These are phyloP conservation scores for Salinomyces thailandicus DNA, from an alignment of 2,329 filamentous ascomycete species.

Conservation along the genomic window DNA sequence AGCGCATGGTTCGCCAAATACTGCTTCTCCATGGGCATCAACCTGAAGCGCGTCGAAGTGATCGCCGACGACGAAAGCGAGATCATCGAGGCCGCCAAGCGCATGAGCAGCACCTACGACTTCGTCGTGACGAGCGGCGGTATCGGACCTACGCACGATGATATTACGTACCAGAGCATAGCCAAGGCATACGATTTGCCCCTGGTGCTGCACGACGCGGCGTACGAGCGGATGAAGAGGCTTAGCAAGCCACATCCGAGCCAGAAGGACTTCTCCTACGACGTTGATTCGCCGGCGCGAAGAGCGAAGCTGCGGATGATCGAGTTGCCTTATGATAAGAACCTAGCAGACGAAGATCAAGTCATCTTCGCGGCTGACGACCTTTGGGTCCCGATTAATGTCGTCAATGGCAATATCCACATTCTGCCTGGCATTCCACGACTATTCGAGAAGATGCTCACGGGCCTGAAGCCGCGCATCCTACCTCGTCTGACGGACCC, in stretches of 20 bases:
- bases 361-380: conserved; percentile 69
- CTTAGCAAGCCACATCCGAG: conserved; percentile 63
- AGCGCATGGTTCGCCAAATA: conserved; percentile 55
- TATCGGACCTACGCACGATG: conserved; percentile 94
- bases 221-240: conserved; percentile 72
- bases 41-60: conserved; percentile 78
- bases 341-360: conserved; percentile 53
- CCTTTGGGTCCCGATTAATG: conserved; percentile 80
- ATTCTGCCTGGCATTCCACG: conserved; percentile 83
- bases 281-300: conserved; percentile 64
- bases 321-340: conserved; percentile 65
- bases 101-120: conserved; percentile 85
- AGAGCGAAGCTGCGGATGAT: conserved; percentile 87
- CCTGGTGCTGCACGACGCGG: conserved; percentile 64
- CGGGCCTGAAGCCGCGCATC: conserved; percentile 62
- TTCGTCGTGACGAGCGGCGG: conserved; percentile 92
- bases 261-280: conserved; percentile 72
- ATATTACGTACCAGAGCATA: conserved; percentile 93
- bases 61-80: conserved; percentile 86
- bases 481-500: conserved; percentile 65
- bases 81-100: conserved; percentile 73
- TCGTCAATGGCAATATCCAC: conserved; percentile 88
- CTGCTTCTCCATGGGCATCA: conserved; percentile 54
- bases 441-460: conserved; percentile 69
- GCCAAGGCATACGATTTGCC: conserved; percentile 75